Evolutionary conservation across 257 asterid genomes (phyloP).

Genomic region (Solanum gandarillasii): DNA sequence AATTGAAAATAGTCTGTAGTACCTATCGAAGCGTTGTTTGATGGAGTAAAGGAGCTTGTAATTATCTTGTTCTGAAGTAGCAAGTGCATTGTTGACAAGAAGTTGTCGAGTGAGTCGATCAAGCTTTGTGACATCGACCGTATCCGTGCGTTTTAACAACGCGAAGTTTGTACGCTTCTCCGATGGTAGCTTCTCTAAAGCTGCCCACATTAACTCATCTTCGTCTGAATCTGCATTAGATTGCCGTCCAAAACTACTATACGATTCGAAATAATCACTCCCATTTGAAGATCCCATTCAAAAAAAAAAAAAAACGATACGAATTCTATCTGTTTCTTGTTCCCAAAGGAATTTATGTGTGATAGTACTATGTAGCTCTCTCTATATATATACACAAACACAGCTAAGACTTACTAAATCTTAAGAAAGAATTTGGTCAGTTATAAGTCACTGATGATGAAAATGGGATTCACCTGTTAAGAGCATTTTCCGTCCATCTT

Average conservation of each 20-base stretch:
- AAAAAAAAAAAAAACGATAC: background rate
- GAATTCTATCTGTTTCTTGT: background rate
- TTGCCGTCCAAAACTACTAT: slow-evolving; percentile 37
- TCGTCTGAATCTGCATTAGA: slow-evolving; percentile 69
- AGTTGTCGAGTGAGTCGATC: slow-evolving; percentile 50
- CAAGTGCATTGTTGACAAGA: slow-evolving; percentile 57
- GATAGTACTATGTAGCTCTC: background rate
- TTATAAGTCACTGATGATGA: background rate
- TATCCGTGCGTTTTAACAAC: slow-evolving; percentile 30
- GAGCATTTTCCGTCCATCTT: no score
- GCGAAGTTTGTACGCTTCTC: slow-evolving; percentile 35
- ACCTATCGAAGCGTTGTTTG: slow-evolving; percentile 69
- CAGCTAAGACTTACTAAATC: background rate
- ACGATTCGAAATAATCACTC: slow-evolving; percentile 57
- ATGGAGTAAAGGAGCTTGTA: slow-evolving; percentile 49
- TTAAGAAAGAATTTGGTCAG: background rate
- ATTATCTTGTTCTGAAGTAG: slow-evolving; percentile 68
- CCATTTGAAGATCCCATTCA: slow-evolving; percentile 28
- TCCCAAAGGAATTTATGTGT: background rate
- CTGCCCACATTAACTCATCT: slow-evolving; percentile 68
- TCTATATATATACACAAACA: no score
- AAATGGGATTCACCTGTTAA: background rate
- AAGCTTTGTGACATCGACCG: slow-evolving; percentile 63
- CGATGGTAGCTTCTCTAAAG: slow-evolving; percentile 66
- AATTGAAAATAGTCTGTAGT: accelerated